Conservation (phyloP, 2,329 filamentous ascomycete genomes). For the Aspergillus pseudonomiae region DNA sequence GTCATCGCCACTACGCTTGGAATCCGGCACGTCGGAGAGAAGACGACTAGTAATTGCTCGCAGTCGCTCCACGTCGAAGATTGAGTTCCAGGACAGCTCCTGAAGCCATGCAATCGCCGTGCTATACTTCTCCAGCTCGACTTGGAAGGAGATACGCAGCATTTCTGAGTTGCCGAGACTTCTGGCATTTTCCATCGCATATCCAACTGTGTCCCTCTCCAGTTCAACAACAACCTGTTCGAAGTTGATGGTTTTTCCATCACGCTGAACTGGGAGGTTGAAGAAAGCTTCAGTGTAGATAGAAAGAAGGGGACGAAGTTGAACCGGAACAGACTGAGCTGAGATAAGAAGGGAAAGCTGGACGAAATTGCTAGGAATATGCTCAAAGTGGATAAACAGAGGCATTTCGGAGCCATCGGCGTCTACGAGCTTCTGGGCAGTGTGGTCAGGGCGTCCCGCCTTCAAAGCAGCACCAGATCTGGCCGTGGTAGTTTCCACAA, state of each 20-base stretch:
- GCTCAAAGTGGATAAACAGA: conserved; percentile 94
- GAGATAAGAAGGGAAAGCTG: conserved; percentile 80
- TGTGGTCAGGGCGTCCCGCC: conserved; percentile 68
- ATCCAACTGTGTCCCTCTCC: conserved; percentile 87
- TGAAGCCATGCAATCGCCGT: conserved; percentile 81
- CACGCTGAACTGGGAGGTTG: conserved; percentile 78
- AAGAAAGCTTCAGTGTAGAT: conserved; percentile 94
- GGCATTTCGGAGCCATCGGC: conserved; percentile 65
- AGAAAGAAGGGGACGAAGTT: conserved; percentile 79
- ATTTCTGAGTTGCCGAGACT: conserved; percentile 79
- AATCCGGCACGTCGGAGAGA: conserved; percentile 86
- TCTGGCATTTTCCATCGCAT: conserved; percentile 70
- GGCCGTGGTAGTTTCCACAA: conserved; percentile 85
- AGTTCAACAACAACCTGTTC: conserved; percentile 90
- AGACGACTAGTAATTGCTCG: conserved; percentile 73
- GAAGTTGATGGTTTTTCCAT: conserved; percentile 78
- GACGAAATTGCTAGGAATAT: conserved; percentile 91
- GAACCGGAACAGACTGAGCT: conserved; percentile 74
- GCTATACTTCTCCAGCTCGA: conserved; percentile 85
- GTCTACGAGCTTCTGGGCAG: conserved; percentile 77
- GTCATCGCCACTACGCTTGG: conserved; percentile 76
- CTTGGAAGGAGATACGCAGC: conserved; percentile 77
- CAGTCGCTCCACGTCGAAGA: conserved; percentile 76
- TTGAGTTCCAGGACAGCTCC: conserved; percentile 81
- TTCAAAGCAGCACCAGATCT: conserved; percentile 76